Base-by-base conservation (phyloP, 1,139 yeast species). In the Geotrichum bryndzae region DNA sequence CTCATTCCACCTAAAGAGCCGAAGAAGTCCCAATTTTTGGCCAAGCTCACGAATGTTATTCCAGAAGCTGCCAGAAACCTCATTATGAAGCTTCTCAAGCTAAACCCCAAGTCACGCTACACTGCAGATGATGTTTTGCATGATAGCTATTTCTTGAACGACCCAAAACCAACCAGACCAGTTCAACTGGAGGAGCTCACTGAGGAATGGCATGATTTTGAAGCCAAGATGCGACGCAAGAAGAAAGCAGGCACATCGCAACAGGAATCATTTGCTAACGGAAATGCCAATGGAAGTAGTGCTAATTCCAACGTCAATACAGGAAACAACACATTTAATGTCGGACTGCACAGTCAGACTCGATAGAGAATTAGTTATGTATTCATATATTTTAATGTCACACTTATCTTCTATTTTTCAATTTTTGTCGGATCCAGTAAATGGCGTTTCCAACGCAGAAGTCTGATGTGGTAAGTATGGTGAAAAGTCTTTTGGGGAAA, bases 131-230 rank as follows among this genome's bases (percentile, higher is more conserved):
- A 80, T 13, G 91, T 95, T 0, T 76, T 90, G 45, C 67, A 76
- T 41, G 90, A 90, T 73, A 78, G 77, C 1, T 94, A 89, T 74
- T 94, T 94, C 70, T 73, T 75, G 5, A 88, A 86, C 63, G 85
- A 81, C 2, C 97, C 97, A 0, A 66, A 65, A 53, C 86, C 88
- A 0, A 82, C 81, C 65, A 86, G 87, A 1, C 77, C 81, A 5
- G 74, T 85, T 58, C 76, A 76, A 15, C 76, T 88, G 68, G 77
- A 80, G 57, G 83, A 81, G 18, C 77, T 86, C 52, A 80, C 82
- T 61, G 91, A 91, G 1, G 98, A 95, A 73, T 92, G 98, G 96
- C 99, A 94, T 72, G 99, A 94, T 72, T 92, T 88, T 73, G 99
- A 94, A 72, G 96, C 97, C 3, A 91, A 94, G 74, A 87, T 86